Evolutionary conservation across 2,329 filamentous ascomycete genomes (phyloP), one percentile per base, ranked within the genome.

Genomic region (Sarocladium oryzae): DNA sequence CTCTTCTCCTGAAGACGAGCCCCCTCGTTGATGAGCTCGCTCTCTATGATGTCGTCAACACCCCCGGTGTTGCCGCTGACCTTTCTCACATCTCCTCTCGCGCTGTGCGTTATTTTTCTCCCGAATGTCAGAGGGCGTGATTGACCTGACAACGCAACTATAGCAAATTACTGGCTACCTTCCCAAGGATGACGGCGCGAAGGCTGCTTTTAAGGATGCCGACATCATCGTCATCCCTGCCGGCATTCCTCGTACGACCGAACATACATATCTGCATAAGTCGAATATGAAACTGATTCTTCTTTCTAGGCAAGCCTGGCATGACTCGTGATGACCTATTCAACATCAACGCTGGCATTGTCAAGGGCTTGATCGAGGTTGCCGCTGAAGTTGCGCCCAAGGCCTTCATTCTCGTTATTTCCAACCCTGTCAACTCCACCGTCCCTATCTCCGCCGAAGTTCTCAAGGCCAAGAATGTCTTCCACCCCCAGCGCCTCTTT

Each of bases 251-350:
- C 90, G 93, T 96, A 79, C 64, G 87, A 23, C 43, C 40, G 16
- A 32, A 23, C 30, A 16, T n/a, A 15, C 26, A 21, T 20, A 11
- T 50, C 26, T 28, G 46, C 23, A 20, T 51, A 23, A 36, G 4
- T 7, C 9, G 33, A 30, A 18, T 20, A 32, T 10, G 36, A 56
- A 51, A 54, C 57, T 60, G 18, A 33, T 26, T 43, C 58, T 24
- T 50, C 15, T 37, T 53, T 54, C 53, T 58, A 96, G 92, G 92
- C 75, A 97, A 97, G 82, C 93, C 93, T 63, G 93, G 93, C 65
- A 99, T 99, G 93, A 96, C 88, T 72, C 90, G 93, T 76, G 93
- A 99, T 65, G 93, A 97, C 69, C 88, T 99, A 54, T 99, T 99
- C 87, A 96, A 96, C 77, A 96, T 96, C 80, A 99, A 99, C 71